Evolutionary conservation across 1,284 basidiomycete genomes (phyloP), one percentile per base, ranked within the genome.

Genomic region (Trametes pubescens): DNA sequence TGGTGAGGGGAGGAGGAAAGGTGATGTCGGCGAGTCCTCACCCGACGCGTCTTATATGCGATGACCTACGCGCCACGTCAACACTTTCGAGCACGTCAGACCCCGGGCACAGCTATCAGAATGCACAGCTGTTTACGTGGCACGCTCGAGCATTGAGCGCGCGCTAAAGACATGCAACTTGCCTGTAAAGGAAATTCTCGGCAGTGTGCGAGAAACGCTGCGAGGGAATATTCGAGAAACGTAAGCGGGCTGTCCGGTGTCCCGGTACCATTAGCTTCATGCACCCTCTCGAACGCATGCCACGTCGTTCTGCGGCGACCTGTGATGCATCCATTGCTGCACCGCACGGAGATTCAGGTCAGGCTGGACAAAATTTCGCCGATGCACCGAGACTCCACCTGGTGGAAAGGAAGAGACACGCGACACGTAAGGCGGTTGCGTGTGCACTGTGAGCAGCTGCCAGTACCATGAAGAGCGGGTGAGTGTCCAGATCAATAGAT

Each of bases 1-100:
- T 84, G 71, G 67, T 76, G 69, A 69, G 49, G 61, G 64, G 35
- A 47, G 59, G 32, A 51, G 58, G 49, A 64, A 59, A 62, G 65
- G 10, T 62, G 64, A 61, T 59, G 57, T 63, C 57, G 38, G 29
- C 37, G 21, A 59, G 46, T 18, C 48, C 55, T 54, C 48, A 22
- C 44, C 51, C 51, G 34, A 49, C 48, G 64, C 61, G 68, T 60
- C 61, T 65, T 67, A 69, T 67, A 64, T 62, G 57, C 64, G 49
- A 14, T 38, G 29, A 32, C 56, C 61, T 59, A 64, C 61, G 57
- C 65, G 68, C 68, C 68, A 69, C 68, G 68, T 69, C 68, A 69
- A 69, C 68, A 67, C 60, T 53, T 62, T 11, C 40, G 34, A 61
- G 51, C n/a, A 14, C 18, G 13, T 4, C 32, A 18, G 65, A 64